These are phyloP conservation scores for Chytriomyces sp. DNA, from an alignment of 192 early-diverging fungal species.

Conservation along the genomic window DNA sequence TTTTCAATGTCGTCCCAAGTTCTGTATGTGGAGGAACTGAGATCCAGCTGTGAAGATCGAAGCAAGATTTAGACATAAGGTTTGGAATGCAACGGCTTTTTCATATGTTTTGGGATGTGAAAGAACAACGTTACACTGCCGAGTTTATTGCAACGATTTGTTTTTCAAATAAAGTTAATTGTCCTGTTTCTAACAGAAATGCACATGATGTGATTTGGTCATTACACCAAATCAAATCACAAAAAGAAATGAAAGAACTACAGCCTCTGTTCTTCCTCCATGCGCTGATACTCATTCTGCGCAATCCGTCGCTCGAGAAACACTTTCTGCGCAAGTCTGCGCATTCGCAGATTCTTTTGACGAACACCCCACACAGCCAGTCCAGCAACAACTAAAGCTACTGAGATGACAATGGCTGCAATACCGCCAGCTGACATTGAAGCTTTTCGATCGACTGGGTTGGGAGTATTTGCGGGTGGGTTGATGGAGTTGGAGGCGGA, in stretches of 20 bases:
- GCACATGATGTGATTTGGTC: neutral
- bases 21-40: too few relatives aligned
- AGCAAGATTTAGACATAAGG: too few relatives aligned
- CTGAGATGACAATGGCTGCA: slow-evolving; percentile 3
- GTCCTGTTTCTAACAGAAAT: neutral
- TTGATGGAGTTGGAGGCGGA: too few relatives aligned
- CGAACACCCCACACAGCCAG: neutral
- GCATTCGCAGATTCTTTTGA: neutral
- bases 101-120: too few relatives aligned
- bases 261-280: neutral
- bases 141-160: too few relatives aligned
- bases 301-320: neutral
- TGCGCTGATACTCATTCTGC: neutral
- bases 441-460: too few relatives aligned
- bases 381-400: neutral
- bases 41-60: too few relatives aligned
- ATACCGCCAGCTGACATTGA: neutral
- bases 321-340: slow-evolving; percentile 3
- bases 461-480: too few relatives aligned
- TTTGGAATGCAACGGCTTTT: too few relatives aligned
- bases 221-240: neutral
- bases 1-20: too few relatives aligned
- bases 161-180: too few relatives aligned
- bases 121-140: too few relatives aligned
- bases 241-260: neutral